Evolutionary conservation across 495 filamentous ascomycete genomes (phyloP), one percentile per base, ranked within the genome.

Genomic region (Hyaloscypha variabilis): DNA sequence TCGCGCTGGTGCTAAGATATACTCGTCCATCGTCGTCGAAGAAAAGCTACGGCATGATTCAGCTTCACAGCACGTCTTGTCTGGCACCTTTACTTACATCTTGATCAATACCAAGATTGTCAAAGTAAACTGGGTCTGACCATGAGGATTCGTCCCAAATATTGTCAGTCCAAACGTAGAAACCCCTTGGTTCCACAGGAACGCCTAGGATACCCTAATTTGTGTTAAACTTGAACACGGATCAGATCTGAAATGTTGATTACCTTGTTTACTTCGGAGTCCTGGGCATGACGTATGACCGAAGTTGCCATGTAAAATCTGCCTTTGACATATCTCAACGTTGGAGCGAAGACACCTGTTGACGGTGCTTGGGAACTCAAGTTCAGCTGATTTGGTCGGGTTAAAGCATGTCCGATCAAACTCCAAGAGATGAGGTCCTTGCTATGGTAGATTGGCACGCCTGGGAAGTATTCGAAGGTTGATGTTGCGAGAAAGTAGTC

Each of bases 401-500:
- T 42, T 10, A 60, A 51, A 6, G 63, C 55, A 36, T 60, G 63
- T 13, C 42, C 52, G 24, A 29, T 34, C 21, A 87, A 75, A 25
- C 79, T 73, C 86, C 86, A 89, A 76, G 86, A 86, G 46, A 79
- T 80, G 8, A 87, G 75, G 60, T 87, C 83, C 23, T 69, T 79
- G 42, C 81, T 84, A 64, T 85, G 81, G 71, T 86, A 80, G 53
- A 89, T 87, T 60, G 83, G 85, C 8, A 85, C 77, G 17, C 84
- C 85, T 0, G 86, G 86, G 58, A 79, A 87, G 79, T 82, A 88
- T 68, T 89, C 85, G 58, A 89, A 88, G 1, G 84, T 86, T 24
- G 85, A 88, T 2, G 84, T 87, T 36, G 83, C 84, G 62, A 89
- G 82, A 74, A 85, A 88, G 73, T 87, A 89, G 71, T 87, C 82